Base-by-base conservation (phyloP, 2,329 filamentous ascomycete species). In the Hortaea sp. region DNA sequence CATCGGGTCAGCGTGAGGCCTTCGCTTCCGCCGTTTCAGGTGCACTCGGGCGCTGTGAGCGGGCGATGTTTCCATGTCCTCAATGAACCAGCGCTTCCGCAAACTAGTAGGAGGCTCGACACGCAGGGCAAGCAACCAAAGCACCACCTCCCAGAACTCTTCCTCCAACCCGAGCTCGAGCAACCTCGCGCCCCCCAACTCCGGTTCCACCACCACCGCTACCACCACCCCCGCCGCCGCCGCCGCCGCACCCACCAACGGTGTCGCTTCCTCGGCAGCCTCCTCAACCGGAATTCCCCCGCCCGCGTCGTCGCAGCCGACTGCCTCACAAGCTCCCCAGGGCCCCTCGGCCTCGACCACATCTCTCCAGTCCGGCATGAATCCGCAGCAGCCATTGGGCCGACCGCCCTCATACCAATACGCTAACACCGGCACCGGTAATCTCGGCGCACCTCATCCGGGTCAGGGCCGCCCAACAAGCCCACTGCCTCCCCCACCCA, bases 91-190 rank as follows among this genome's bases (percentile, higher is more conserved):
- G 67, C 81, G 83, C 70, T 79, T 87, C 68, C 85, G 85, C 75
- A 78, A 78, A 75, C 77, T 88, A 72, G 82, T 84, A 71, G 84
- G 86, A 35, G 84, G 86, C 75, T 83, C 82, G 71, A 86, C 85
- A 78, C 82, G 84, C 69, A 85, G 81, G 74, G 74, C 74, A 57
- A 74, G 72, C 65, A 72, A 66, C 64, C 66, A 58, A 45, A 54
- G 49, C 45, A 47, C 86, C 68, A 84, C 85, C 76, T 77, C 78
- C 75, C 78, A 86, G 72, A 71, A 66, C 63, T 64, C 60, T 52
- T 62, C 53, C 20, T 20, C 20, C 20, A 20, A 20, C 20, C 20
- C 20, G 20, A 20, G 20, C 20, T 20, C 20, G 20, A 74, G 72
- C 65, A 72, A 66, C 64, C 66, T 57, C 44, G 53, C 50, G 43